These are phyloP conservation scores for Venturia oleaginea DNA, from an alignment of 2,329 filamentous ascomycete genomes.

Conservation along the genomic window DNA sequence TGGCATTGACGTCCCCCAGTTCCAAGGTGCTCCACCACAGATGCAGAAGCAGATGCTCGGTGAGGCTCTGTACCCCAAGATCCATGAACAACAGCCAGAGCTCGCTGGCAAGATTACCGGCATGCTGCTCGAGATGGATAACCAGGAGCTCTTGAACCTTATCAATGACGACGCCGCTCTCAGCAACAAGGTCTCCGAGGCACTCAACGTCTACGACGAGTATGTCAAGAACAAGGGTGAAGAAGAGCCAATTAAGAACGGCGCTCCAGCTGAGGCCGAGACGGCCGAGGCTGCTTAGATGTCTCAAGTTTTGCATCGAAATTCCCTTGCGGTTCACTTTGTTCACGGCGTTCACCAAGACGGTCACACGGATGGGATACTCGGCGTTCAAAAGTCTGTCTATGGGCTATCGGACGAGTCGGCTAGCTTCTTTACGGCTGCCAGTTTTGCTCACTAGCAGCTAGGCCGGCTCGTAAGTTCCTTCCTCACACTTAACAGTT, in stretches of 20 bases:
- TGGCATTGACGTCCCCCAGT: constrained; percentile 42
- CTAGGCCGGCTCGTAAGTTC: constrained; percentile 1
- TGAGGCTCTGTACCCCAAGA: constrained; percentile 98
- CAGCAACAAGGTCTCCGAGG: constrained; percentile 93
- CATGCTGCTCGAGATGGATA: constrained; percentile 99
- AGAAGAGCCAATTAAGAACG: constrained; percentile 21
- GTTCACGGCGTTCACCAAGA: not conserved
- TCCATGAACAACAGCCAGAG: constrained; percentile 85
- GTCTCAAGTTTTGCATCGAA: not conserved
- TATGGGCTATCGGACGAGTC: not conserved
- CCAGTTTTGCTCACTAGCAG: not conserved
- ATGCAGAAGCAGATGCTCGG: constrained; percentile 99
- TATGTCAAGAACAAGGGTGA: constrained; percentile 80
- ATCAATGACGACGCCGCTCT: constrained; percentile 85
- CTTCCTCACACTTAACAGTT: not conserved
- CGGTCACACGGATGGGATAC: not conserved
- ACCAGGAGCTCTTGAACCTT: constrained; percentile 82
- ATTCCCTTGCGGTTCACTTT: not conserved
- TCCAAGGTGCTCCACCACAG: constrained; percentile 48
- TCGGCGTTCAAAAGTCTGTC: constrained; percentile 6
- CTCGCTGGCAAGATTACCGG: constrained; percentile 98
- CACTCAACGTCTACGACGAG: constrained; percentile 93
- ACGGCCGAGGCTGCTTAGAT: constrained; percentile 12
- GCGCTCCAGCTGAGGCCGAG: constrained; percentile 12
- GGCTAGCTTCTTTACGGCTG: not conserved